A percentile compares a stretch with the other conserved stretches of the same genome.
Conservation (phyloP, 371 early-diverging fungal species). For the Apophysomyces ossiformis region DNA sequence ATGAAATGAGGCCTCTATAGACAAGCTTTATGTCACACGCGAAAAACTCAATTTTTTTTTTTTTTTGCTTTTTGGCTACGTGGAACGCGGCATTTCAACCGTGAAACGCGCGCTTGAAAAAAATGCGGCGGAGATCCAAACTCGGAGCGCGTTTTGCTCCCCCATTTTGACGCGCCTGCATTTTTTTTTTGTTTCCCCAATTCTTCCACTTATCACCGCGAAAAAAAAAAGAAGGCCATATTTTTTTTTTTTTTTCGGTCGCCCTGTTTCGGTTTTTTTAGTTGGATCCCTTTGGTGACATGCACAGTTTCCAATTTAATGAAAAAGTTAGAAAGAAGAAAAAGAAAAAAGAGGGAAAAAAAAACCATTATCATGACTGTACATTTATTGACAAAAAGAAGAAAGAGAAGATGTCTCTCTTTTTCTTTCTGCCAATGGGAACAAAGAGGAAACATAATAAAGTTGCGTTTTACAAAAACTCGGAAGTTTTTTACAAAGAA, state of each 20-base stretch:
- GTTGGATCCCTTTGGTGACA: neutral
- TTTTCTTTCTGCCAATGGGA: slow-evolving; percentile 4
- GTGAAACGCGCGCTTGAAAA: slow-evolving; percentile 9
- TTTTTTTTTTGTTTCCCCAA: neutral
- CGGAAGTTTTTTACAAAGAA: slow-evolving; percentile 10
- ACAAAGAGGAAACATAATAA: slow-evolving; percentile 10
- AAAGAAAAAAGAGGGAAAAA: neutral
- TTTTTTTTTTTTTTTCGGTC: no score
- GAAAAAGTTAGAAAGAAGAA: neutral
- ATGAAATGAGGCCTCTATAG: no score
- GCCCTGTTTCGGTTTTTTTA: no score
- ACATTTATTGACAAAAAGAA: slow-evolving; percentile 9
- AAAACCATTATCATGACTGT: slow-evolving; percentile 10
- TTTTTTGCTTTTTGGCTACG: neutral
- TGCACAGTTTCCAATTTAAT: slow-evolving; percentile 11
- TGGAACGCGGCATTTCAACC: slow-evolving; percentile 7
- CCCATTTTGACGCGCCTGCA: neutral
- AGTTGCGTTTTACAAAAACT: slow-evolving; percentile 12
- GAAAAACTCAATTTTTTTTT: no score
- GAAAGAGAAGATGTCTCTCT: neutral
- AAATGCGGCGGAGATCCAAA: neutral
- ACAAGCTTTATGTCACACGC: no score
- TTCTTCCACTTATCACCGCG: neutral
- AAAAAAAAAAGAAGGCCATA: no score
- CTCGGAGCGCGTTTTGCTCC: neutral